Evolutionary conservation across 2,329 filamentous ascomycete species (phyloP), one percentile per base, ranked within the genome.

Genomic region (Pseudocercospora pini-densiflorae): DNA sequence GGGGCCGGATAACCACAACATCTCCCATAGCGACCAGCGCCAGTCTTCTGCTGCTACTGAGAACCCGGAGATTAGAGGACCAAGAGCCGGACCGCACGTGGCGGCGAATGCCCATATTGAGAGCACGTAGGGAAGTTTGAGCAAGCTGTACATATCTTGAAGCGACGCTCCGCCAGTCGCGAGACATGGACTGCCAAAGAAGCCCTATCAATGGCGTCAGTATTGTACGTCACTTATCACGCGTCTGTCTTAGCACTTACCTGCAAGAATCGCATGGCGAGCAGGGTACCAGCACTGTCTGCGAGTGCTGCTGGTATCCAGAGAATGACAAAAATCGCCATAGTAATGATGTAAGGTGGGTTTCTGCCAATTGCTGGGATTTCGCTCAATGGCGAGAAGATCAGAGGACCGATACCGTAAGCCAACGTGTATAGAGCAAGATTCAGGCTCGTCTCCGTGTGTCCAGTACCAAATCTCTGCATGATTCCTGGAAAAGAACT

Each of bases 381-480:
- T 78, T 92, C 90, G 60, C 83, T 86, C 51, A 92, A 77, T 0
- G 90, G 90, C 0, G 88, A 88, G 78, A 87, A 92, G 24, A 92
- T 67, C 24, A 92, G 77, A 0, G 89, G 89, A 0, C 89, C 89
- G 16, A 88, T 78, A 12, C 89, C 88, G 45, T 68, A 68, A 6
- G 66, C 62, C 21, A 65, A 45, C 0, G 55, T 60, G 72, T 89
- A 90, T 65, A 90, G 82, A 0, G 87, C 84, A 5, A 90, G 80
- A 0, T 87, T 87, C 0, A 90, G 80, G 0, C 85, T 84, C 1
- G 87, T 85, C 9, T 83, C 80, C 9, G 85, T 79, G 31, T 81
- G 75, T 23, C 80, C 80, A 47, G 90, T 84, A 31, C 81, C 81
- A 69, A 89, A 90, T 19, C 80, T 79, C 8, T 77, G 68, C 76